Conservation (phyloP, 106 monocot genomes). For the Posidonia australis region DNA sequence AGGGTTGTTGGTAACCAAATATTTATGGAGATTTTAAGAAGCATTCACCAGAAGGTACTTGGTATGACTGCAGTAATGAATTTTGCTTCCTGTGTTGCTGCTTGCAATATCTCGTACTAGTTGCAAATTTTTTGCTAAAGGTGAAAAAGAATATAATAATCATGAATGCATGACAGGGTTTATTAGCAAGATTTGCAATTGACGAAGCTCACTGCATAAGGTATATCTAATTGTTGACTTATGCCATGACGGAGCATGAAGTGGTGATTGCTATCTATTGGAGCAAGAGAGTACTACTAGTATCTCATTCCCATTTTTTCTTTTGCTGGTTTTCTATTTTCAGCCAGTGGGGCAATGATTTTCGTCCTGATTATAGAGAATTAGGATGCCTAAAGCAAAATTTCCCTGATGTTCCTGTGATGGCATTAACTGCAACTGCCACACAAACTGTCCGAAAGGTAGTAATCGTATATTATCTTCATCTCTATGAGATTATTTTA, state of each 20-base stretch:
- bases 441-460: constrained; percentile 77
- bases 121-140: too few relatives aligned
- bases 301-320: not conserved
- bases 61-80: not conserved
- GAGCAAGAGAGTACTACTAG: too few relatives aligned
- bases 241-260: not conserved
- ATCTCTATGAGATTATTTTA: not conserved
- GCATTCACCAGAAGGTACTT: constrained; percentile 71
- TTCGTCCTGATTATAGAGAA: constrained; percentile 89
- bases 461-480: not conserved
- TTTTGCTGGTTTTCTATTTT: not conserved
- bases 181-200: constrained; percentile 86
- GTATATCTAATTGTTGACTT: constrained; percentile 22
- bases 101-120: too few relatives aligned
- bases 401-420: constrained; percentile 60
- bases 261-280: not conserved
- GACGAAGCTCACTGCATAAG: constrained; percentile 99
- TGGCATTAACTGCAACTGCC: constrained; percentile 97
- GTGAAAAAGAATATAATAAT: not conserved
- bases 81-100: not conserved
- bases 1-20: constrained; percentile 60
- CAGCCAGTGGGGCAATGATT: constrained; percentile 99
- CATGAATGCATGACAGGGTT: constrained; percentile 33
- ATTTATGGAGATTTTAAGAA: constrained; percentile 49
- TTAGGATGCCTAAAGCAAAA: constrained; percentile 75